Evolutionary conservation across 2,329 filamentous ascomycete genomes (phyloP), one percentile per base, ranked within the genome.

Genomic region (Botryosphaeria dothidea): DNA sequence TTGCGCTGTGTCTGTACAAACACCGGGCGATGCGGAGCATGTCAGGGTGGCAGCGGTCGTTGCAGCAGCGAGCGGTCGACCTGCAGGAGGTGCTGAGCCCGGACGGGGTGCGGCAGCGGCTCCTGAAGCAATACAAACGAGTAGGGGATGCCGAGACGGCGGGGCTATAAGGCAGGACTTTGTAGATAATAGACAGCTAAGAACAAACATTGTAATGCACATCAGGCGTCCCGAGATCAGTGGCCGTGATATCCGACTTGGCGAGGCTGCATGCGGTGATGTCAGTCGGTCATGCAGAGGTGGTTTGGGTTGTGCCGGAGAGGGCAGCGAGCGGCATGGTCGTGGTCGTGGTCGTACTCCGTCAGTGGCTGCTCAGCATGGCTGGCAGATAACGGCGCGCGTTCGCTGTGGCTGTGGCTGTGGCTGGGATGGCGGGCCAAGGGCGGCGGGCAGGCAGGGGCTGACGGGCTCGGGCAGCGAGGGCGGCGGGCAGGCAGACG

Each of bases 11-110:
- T 25, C 54, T 65, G 31, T 65, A 61, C 54, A 65, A 65, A 52
- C 63, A 61, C 34, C 63, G 63, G 56, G 63, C 63, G 25, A 60
- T 60, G 54, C 54, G 56, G 45, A 52, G 63, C 63, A 45, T 65
- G 63, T 60, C 54, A 17, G 56, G 63, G 19, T 60, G 54, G 63
- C 54, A 61, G 36, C 54, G 63, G 19, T 60, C 63, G 63, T 43
- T 65, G 63, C 56, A 60, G 62, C 62, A 65, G 52, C 29, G 34
- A 41, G 62, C 51, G 34, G 62, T 43, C 11, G 52, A 21, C n/a
- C 19, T 65, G 62, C 62, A 57, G 54, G 63, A 65, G 56, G 56
- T 45, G 45, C 54, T 65, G 13, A 48, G 45, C 11, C 45, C 63
- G 19, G 41, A 48, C 34, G 62, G 62, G 4, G 62, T 58, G 34